Base-by-base conservation (phyloP, 768 basidiomycete genomes). In the Pulveroboletus ravenelii region DNA sequence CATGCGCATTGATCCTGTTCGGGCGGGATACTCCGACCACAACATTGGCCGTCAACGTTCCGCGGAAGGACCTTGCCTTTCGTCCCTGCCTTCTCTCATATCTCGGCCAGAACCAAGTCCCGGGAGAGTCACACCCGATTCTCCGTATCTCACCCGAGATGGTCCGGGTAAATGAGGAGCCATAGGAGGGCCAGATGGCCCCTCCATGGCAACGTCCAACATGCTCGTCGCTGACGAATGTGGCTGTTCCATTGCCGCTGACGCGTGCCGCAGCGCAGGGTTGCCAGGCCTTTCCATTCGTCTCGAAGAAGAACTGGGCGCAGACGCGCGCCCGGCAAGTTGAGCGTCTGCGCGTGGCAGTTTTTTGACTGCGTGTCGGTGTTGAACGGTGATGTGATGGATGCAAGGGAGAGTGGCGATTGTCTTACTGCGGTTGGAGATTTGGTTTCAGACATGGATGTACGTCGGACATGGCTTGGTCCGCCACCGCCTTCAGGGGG, bases 271-370 rank as follows among this genome's bases (percentile, higher is more conserved):
- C 74, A 77, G 65, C 68, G 74, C 57, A 73, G 60, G 39, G 43
- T 53, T 68, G 57, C 67, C 69, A 60, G 66, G 68, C 54, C 66
- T 56, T 60, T 68, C 66, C 58, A 56, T 55, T 17, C 69, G 55
- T 52, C 67, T 62, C 27, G 67, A 58, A 6, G 67, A 58, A 6
- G 61, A 57, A 64, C 69, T 74, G 57, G 77, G 81, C 84, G 85
- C 85, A 85, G 85, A 84, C 83, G 79, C 78, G 72, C 81, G 82
- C 85, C 84, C 84, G 78, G 83, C 63, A 51, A 61, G 62, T 60
- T 78, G 76, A 75, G 77, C 84, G 78, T 84, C 85, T 85, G 85
- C 85, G 85, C 84, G 79, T 62, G 72, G 77, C 50, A 84, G 77
- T 87, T 86, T 86, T 87, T 86, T 86, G 82, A 66, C 77, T 74